Base-by-base conservation (phyloP, 2,329 filamentous ascomycete genomes). In the Ceratocystiopsis minuta region DNA sequence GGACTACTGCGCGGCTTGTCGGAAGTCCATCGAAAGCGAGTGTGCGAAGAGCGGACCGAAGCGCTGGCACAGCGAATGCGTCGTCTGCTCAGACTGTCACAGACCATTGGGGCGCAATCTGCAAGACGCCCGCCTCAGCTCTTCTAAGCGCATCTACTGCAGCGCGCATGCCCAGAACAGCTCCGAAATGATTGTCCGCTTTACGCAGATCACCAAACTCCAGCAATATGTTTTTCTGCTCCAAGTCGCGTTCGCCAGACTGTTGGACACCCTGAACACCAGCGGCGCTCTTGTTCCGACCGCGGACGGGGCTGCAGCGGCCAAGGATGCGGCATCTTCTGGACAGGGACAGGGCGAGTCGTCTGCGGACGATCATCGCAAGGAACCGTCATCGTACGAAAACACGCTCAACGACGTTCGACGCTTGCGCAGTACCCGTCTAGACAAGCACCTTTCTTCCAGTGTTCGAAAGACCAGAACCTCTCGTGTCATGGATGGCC, bases 391-490 rank as follows among this genome's bases (percentile, higher is more conserved):
- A 40, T 85, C 82, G 24, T 90, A 96, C 56, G 88, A 96, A 63
- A 92, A 87, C 61, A 94, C 88, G 38, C 78, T 98, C 51, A 92
- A 90, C 50, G 90, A 98, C 60, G 90, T 98, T 55, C 79, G 86
- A 53, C 75, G 90, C 47, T 63, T 98, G 45, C 78, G 88, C 49
- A 96, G 90, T 47, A 96, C 88, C 17, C 78, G 90, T 28, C 79
- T 96, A 55, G 88, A 98, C 54, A 88, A 92, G 55, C 85, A 93
- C 53, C 64, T 98, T 36, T 96, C 88, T 33, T 92, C 85, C 17
- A 95, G 86, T 40, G 86, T 88, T 57, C 82, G 83, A 56, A 90
- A 87, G 53, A 84, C 88, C 39, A 74, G 90, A 50, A 85, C 84
- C 20, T 96, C 90, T 10, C 75, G 85, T 42, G 87, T 98, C 45